Evolutionary conservation across 495 filamentous ascomycete species (phyloP), one percentile per base, ranked within the genome.

Genomic region (Penicillium crystallinum): DNA sequence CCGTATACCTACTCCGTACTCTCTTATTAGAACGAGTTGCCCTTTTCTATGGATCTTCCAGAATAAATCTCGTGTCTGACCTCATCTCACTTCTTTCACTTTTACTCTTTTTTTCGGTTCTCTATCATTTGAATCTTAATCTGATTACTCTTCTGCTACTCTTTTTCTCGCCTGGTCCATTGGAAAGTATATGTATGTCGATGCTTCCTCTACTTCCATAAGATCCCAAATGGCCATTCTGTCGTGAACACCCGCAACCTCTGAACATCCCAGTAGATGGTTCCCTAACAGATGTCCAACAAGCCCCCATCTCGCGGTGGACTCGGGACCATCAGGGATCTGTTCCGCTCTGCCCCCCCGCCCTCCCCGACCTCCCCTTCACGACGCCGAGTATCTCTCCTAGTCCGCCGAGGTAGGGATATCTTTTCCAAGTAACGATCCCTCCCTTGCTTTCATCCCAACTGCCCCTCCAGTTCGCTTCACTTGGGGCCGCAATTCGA

Each of bases 371-470:
- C 64, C 25, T 59, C 64, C 43, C 62, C 62, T 38, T 64, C 70
- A 43, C 67, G 65, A 34, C 66, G 54, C 55, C 59, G 67, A 52
- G 58, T 68, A 27, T 69, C 67, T 42, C 52, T 67, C 38, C 56
- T 74, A 17, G 58, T 72, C 50, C 71, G 70, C 58, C 71, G 73
- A 67, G 66, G 69, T 50, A 68, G 69, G 55, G 61, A 58, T 60
- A 54, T 70, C 17, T 67, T 75, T 57, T 64, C 59, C 62, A 70
- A 73, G 70, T 74, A 76, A 59, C 50, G 52, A 58, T 49, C 55
- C 56, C 54, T 58, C 45, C 41, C 37, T 31, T 39, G 14, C 48
- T 44, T 55, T 39, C 49, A 19, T 33, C 15, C 52, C 37, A 45
- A 36, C 9, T 43, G 37, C 43, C 40, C 46, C 41, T 41, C 34